Evolutionary conservation across 805 yeast species (phyloP).

Genomic region (Pichia membranifaciens): DNA sequence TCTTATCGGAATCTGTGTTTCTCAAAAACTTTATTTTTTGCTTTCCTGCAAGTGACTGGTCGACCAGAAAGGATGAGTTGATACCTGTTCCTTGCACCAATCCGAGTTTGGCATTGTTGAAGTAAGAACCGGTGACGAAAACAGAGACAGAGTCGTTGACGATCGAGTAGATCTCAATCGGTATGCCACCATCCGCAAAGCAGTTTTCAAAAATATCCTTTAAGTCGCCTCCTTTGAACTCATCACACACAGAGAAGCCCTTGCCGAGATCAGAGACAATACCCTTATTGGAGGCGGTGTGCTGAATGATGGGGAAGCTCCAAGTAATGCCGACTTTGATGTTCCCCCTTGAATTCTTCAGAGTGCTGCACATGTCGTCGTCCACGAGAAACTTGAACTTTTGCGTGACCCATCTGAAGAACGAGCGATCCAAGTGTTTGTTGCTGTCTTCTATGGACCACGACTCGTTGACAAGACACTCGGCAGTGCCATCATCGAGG

Average conservation of each 20-base stretch:
- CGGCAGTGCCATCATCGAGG: conserved; percentile 12
- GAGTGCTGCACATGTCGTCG: background rate
- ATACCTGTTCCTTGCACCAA: conserved; percentile 67
- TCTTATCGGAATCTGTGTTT: background rate
- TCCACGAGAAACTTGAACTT: conserved; percentile 3
- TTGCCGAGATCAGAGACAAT: conserved; percentile 52
- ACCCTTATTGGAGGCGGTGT: conserved; percentile 35
- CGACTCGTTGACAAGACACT: conserved; percentile 6
- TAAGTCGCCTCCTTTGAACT: conserved; percentile 37
- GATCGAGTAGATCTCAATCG: conserved; percentile 38
- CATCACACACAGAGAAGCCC: conserved; percentile 46
- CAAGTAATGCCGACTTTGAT: conserved; percentile 46
- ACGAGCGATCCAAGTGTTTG: conserved; percentile 6
- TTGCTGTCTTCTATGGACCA: conserved; percentile 10
- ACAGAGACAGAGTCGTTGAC: conserved; percentile 64
- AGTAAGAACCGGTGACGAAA: conserved; percentile 43
- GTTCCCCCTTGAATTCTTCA: conserved; percentile 17
- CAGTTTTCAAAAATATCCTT: conserved; percentile 31
- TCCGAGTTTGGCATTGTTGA: conserved; percentile 38
- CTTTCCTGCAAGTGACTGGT: background rate
- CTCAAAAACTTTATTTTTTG: background rate
- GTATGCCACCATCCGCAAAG: conserved; percentile 25
- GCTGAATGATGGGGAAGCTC: conserved; percentile 49
- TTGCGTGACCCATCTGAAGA: conserved; percentile 5
- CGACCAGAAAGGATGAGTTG: conserved; percentile 35